Conservation (phyloP, 257 asterid species). For the Solanum chmielewskii region DNA sequence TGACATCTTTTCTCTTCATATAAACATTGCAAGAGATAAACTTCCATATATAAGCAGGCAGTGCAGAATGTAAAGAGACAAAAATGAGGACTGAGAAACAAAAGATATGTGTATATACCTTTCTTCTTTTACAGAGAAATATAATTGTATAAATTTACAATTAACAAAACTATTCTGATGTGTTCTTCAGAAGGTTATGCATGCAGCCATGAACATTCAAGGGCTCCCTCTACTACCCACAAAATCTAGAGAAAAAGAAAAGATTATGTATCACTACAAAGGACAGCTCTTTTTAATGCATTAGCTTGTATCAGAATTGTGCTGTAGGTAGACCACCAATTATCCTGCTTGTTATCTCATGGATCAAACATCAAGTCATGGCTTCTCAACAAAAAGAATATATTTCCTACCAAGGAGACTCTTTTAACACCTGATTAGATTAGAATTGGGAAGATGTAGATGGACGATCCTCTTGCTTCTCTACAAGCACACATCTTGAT, state of each 20-base stretch:
- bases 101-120: neutral
- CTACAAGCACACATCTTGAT: constrained; percentile 76
- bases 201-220: neutral
- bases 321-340: neutral
- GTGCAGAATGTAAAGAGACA: neutral
- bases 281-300: neutral
- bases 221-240: neutral
- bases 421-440: constrained; percentile 1
- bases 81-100: neutral
- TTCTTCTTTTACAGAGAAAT: neutral
- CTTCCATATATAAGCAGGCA: neutral
- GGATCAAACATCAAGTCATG: neutral
- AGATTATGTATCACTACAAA: neutral
- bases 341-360: neutral
- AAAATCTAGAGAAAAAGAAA: neutral
- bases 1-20: neutral
- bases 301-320: neutral
- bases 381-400: neutral
- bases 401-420: neutral
- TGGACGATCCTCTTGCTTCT: constrained; percentile 93
- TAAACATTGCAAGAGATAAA: neutral
- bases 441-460: constrained; percentile 74
- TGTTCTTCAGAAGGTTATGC: neutral
- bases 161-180: neutral
- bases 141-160: constrained; percentile 1